Evolutionary conservation across 1,284 basidiomycete species (phyloP).

Genomic region (Fomitopsis pinicola): DNA sequence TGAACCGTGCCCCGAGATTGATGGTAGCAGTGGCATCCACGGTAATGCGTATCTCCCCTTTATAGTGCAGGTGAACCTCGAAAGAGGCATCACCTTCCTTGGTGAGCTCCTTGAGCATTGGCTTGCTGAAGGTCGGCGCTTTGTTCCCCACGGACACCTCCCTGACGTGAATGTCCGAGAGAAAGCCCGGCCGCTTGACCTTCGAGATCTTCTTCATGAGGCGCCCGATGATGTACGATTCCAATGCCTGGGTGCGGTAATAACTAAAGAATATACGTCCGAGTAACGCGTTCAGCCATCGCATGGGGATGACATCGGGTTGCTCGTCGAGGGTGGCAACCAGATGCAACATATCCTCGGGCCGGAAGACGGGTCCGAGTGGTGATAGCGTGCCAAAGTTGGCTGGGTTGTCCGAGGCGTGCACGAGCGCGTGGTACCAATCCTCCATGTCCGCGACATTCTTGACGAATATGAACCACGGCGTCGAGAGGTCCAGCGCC

Average conservation of each 20-base stretch:
- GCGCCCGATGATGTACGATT: conserved; percentile 81
- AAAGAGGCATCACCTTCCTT: conserved; percentile 89
- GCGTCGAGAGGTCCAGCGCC: conserved; percentile 46
- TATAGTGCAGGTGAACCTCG: conserved; percentile 81
- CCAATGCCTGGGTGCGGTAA: conserved; percentile 80
- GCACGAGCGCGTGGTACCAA: conserved; percentile 90
- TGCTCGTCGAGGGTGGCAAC: conserved; percentile 86
- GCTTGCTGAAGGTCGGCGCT: conserved; percentile 84
- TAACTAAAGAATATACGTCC: conserved; percentile 92
- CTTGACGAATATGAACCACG: conserved; percentile 89
- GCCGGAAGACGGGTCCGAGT: conserved; percentile 63
- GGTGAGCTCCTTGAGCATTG: conserved; percentile 96
- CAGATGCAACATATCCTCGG: conserved; percentile 80
- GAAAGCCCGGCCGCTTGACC: conserved; percentile 84
- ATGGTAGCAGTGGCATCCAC: conserved; percentile 87
- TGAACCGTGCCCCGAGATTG: conserved; percentile 78
- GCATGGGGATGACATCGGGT: conserved; percentile 92
- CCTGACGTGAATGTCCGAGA: conserved; percentile 82
- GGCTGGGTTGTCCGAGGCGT: conserved; percentile 60
- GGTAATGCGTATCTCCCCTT: conserved; percentile 86
- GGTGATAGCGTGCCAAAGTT: conserved; percentile 53
- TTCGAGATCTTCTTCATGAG: conserved; percentile 93
- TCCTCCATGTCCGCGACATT: conserved; percentile 89
- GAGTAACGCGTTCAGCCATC: conserved; percentile 94
- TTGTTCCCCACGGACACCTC: conserved; percentile 88